Conservation (phyloP, 768 basidiomycete species). For the Stropharia rugosoannulata region DNA sequence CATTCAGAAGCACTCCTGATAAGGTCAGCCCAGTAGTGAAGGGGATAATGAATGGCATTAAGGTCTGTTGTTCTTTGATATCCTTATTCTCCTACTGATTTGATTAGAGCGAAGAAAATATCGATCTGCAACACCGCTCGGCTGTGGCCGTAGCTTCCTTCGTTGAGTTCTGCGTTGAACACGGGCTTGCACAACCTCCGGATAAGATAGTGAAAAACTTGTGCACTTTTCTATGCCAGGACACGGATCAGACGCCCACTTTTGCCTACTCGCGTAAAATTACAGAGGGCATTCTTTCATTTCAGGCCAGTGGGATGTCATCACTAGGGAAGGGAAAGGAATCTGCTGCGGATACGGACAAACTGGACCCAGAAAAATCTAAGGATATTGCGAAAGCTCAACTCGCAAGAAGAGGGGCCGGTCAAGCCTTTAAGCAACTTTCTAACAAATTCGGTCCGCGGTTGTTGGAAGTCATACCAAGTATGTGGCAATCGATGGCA, state of each 20-base stretch:
- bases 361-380: slow-evolving; percentile 35
- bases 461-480: slow-evolving; percentile 81
- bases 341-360: slow-evolving; percentile 33
- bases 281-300: slow-evolving; percentile 75
- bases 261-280: slow-evolving; percentile 68
- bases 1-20: slow-evolving; percentile 81
- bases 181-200: slow-evolving; percentile 77
- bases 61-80: slow-evolving; percentile 50
- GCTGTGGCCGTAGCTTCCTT: slow-evolving; percentile 86
- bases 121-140: slow-evolving; percentile 85
- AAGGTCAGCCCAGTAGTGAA: slow-evolving; percentile 97
- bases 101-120: slow-evolving; percentile 79
- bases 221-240: slow-evolving; percentile 94
- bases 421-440: slow-evolving; percentile 77
- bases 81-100: slow-evolving; percentile 7
- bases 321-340: slow-evolving; percentile 31
- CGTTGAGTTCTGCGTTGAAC: slow-evolving; percentile 78
- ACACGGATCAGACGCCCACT: slow-evolving; percentile 85
- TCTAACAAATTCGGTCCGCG: slow-evolving; percentile 72
- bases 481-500: slow-evolving; percentile 93
- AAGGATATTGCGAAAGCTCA: slow-evolving; percentile 64
- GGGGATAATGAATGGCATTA: slow-evolving; percentile 96
- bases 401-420: slow-evolving; percentile 83
- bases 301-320: slow-evolving; percentile 42
- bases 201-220: slow-evolving; percentile 98